Percentiles rank a stretch among this genome's conserved stretches.
Conservation (phyloP, 495 filamentous ascomycete genomes). For the Recurvomyces mirabilis region DNA sequence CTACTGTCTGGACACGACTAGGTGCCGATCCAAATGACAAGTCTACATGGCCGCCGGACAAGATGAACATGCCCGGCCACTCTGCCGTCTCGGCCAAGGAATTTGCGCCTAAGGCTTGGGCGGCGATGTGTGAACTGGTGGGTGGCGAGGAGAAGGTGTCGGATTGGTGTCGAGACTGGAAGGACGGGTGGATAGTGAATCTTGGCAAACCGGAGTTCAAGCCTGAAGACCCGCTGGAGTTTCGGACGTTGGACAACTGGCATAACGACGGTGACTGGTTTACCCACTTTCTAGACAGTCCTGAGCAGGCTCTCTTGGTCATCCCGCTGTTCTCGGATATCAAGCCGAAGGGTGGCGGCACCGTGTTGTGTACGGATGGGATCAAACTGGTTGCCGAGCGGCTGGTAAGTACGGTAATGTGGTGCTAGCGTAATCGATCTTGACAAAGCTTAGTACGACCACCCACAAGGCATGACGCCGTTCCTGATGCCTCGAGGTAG, state of each 20-base stretch:
- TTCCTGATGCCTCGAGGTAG: conserved; percentile 3
- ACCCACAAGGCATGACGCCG: conserved; percentile 3
- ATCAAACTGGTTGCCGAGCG: conserved; percentile 3
- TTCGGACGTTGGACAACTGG: conserved; percentile 9
- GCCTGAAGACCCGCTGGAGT: conserved; percentile 8
- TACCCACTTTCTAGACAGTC: conserved; percentile 10
- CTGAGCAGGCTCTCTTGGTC: conserved; percentile 10
- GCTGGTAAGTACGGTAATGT: too few relatives aligned
- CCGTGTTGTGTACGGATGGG: conserved; percentile 9
- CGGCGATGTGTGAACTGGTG: conserved; percentile 6
- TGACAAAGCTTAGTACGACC: background rate
- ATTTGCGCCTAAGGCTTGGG: conserved; percentile 11
- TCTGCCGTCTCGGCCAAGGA: conserved; percentile 6
- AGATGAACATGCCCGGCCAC: conserved; percentile 10
- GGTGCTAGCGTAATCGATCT: too few relatives aligned
- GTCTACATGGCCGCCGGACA: conserved; percentile 14
- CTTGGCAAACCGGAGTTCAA: conserved; percentile 6
- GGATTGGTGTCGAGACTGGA: conserved; percentile 3
- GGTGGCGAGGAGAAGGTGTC: conserved; percentile 11
- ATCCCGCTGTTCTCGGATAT: conserved; percentile 15
- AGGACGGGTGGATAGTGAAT: conserved; percentile 6
- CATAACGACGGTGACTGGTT: conserved; percentile 14
- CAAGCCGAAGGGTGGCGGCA: conserved; percentile 12
- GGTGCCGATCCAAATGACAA: conserved; percentile 11
- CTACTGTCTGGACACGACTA: conserved; percentile 5